These are phyloP conservation scores for Saccharum spontaneum DNA, from an alignment of 176 grass and related monocot genomes.

Conservation along the genomic window DNA sequence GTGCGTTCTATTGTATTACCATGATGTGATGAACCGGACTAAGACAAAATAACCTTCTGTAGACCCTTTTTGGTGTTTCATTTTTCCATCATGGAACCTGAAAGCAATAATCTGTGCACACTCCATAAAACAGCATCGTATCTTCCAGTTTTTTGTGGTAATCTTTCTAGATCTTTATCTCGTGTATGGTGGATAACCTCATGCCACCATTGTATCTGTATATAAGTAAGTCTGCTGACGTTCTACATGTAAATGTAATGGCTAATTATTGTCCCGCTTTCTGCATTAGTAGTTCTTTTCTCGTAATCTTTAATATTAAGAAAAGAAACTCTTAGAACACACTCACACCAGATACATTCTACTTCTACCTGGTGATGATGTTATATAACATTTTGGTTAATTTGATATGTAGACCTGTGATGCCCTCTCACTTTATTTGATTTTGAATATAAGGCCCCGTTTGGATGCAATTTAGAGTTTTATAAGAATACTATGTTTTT, in stretches of 20 bases:
- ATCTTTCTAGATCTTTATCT: neutral
- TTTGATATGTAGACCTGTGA: neutral
- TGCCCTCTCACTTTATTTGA: neutral
- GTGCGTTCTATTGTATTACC: conserved; percentile 91
- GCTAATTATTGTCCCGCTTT: neutral
- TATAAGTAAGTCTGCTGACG: neutral
- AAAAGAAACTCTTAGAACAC: too few relatives aligned
- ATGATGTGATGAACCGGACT: conserved; percentile 95
- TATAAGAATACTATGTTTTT: too few relatives aligned
- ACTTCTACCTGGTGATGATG: neutral
- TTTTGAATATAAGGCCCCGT: neutral
- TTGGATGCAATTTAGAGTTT: too few relatives aligned
- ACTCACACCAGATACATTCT: too few relatives aligned
- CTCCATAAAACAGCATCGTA: neutral
- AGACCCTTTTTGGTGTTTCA: neutral
- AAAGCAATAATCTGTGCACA: conserved; percentile 32
- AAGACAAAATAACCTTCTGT: conserved; percentile 26
- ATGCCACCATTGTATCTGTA: conserved; percentile 22
- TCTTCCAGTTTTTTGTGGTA: neutral
- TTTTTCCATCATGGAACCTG: neutral
- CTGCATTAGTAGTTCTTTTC: neutral
- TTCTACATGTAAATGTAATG: conserved; percentile 3
- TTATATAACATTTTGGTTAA: neutral
- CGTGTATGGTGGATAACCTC: neutral
- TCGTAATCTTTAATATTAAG: neutral